Evolutionary conservation across 1,284 basidiomycete species (phyloP).

Genomic region (Irpex lacteus): DNA sequence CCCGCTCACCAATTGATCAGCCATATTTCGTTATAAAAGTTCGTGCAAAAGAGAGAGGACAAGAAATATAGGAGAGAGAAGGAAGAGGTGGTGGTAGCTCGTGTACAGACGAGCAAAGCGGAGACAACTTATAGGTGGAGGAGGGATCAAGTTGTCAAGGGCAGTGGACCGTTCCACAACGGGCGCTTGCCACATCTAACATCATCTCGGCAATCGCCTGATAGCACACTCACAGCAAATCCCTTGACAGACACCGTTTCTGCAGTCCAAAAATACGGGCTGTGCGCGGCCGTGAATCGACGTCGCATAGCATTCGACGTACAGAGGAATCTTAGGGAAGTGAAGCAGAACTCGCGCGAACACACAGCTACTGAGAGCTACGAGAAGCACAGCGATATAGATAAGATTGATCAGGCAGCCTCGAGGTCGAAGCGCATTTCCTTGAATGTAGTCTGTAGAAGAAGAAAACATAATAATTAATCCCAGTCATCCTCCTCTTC

Average conservation of each 20-base stretch:
- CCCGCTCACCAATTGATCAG: constrained; percentile 65
- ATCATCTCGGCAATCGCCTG: constrained; percentile 27
- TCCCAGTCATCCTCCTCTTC: constrained; percentile 91
- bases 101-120: constrained; percentile 1
- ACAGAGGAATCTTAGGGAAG: constrained; percentile 5
- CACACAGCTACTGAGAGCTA: background rate
- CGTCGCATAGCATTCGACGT: background rate
- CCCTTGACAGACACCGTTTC: background rate
- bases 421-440: background rate
- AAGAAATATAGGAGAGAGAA: constrained; percentile 7
- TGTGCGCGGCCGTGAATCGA: no score
- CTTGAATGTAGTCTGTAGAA: background rate
- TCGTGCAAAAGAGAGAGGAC: background rate
- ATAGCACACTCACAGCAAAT: background rate
- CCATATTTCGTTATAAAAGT: constrained; percentile 39
- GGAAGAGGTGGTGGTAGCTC: background rate
- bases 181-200: constrained; percentile 5
- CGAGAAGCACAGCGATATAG: background rate
- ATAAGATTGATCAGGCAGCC: background rate
- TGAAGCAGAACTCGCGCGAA: background rate
- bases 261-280: background rate
- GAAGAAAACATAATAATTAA: constrained; percentile 23
- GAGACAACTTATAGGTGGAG: constrained; percentile 14
- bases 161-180: constrained; percentile 11
- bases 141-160: constrained; percentile 15